These are phyloP conservation scores for Hanseniaspora valbyensis DNA, from an alignment of 805 yeast genomes.

Conservation along the genomic window DNA sequence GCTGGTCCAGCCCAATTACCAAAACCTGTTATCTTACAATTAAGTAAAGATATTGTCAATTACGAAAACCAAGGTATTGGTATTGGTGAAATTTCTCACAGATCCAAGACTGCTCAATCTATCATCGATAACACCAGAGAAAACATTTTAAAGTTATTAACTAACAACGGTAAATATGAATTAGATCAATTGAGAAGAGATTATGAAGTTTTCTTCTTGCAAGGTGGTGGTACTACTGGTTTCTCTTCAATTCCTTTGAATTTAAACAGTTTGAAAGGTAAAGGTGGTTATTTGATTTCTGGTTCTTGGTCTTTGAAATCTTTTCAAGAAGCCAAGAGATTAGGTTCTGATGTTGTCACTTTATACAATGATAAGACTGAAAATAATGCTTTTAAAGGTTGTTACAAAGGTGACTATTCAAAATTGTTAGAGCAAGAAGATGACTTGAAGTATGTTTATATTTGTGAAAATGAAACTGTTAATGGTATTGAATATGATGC, in stretches of 20 bases:
- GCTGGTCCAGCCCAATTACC: slow-evolving; percentile 99
- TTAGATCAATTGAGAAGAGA: slow-evolving; percentile 67
- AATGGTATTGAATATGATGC: slow-evolving; percentile 74
- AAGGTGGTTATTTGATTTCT: slow-evolving; percentile 74
- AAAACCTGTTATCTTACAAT: slow-evolving; percentile 69
- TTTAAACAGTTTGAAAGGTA: slow-evolving; percentile 36
- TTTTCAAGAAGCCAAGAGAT: slow-evolving; percentile 70
- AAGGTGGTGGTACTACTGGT: slow-evolving; percentile 97
- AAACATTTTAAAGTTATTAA: slow-evolving; percentile 44
- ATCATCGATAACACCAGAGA: slow-evolving; percentile 69
- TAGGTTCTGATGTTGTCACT: slow-evolving; percentile 64
- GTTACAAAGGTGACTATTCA: slow-evolving; percentile 27
- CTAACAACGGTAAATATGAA: slow-evolving; percentile 6
- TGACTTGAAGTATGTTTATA: slow-evolving; percentile 75
- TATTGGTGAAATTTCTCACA: slow-evolving; percentile 91
- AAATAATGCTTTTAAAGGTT: slow-evolving; percentile 46
- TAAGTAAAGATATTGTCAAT: slow-evolving; percentile 70
- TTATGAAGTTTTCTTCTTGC: slow-evolving; percentile 88
- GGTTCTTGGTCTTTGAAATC: slow-evolving; percentile 94
- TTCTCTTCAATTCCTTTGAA: slow-evolving; percentile 82
- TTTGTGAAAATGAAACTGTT: slow-evolving; percentile 96
- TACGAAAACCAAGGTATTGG: slow-evolving; percentile 69
- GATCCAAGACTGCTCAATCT: slow-evolving; percentile 69
- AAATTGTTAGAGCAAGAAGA: slow-evolving; percentile 25
- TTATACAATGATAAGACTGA: slow-evolving; percentile 47